A percentile compares a stretch with the other conserved stretches of the same genome.
Conservation (phyloP, 306 rosid species). For the Vigna hirtella region DNA sequence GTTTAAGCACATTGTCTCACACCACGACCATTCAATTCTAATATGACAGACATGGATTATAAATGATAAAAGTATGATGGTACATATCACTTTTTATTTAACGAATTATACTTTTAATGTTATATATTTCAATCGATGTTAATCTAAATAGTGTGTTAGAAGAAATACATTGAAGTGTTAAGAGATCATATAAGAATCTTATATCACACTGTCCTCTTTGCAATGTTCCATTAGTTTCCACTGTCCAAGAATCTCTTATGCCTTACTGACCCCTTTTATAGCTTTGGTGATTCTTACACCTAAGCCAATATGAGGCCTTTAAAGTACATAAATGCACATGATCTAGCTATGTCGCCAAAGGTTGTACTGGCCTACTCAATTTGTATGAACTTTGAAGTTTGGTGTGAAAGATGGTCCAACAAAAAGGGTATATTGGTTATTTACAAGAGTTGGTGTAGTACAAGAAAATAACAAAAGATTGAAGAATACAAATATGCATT, state of each 20-base stretch:
- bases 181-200: neutral
- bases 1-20: neutral
- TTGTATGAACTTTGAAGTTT: neutral
- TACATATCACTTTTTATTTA: neutral
- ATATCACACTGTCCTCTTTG: neutral
- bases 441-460: neutral
- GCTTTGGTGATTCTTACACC: constrained; percentile 12
- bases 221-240: neutral
- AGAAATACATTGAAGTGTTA: too few relatives aligned
- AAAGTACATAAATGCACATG: neutral
- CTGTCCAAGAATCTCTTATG: constrained; percentile 8
- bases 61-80: neutral
- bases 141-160: neutral
- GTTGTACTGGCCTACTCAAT: constrained; percentile 21
- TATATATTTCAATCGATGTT: neutral
- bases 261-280: neutral
- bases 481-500: neutral
- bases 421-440: neutral
- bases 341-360: constrained; percentile 6
- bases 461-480: neutral
- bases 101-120: neutral
- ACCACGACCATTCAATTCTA: neutral
- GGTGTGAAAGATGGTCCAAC: neutral
- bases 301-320: neutral
- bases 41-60: neutral